A percentile compares a stretch with the other conserved stretches of the same genome.
These are phyloP conservation scores for Debaryomycetaceae sp. DNA, from an alignment of 1,139 yeast genomes.

Conservation along the genomic window DNA sequence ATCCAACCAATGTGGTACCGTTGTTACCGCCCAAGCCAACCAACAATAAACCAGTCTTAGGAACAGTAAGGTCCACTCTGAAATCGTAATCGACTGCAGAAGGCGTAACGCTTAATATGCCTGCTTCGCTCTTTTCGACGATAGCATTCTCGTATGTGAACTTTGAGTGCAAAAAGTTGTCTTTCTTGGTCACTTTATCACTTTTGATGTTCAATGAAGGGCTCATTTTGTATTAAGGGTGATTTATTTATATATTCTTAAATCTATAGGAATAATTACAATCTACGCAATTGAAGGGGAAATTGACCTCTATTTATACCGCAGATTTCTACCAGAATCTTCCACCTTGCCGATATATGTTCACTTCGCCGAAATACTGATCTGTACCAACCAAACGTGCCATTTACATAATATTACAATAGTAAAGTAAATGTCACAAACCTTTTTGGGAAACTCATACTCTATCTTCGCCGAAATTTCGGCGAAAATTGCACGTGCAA, in stretches of 20 bases:
- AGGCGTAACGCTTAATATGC: slow-evolving; percentile 67
- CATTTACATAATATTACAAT: slow-evolving; percentile 1
- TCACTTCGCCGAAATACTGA: slow-evolving; percentile 3
- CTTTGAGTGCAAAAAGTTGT: slow-evolving; percentile 59
- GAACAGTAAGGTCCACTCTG: slow-evolving; percentile 77
- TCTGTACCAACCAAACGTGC: neutral
- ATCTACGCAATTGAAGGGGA: neutral
- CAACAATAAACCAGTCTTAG: slow-evolving; percentile 83
- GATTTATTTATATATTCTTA: neutral
- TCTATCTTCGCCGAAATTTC: slow-evolving; percentile 24
- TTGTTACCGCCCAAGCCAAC: slow-evolving; percentile 98
- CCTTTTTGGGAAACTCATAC: neutral
- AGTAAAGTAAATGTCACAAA: slow-evolving; percentile 2
- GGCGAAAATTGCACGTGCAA: slow-evolving; percentile 19
- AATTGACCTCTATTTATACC: slow-evolving; percentile 6
- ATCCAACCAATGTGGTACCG: slow-evolving; percentile 87
- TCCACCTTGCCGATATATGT: slow-evolving; percentile 2
- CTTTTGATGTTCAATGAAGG: slow-evolving; percentile 55
- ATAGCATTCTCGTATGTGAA: slow-evolving; percentile 48
- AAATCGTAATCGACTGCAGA: slow-evolving; percentile 74
- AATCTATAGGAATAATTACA: slow-evolving; percentile 1
- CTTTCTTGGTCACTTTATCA: slow-evolving; percentile 57
- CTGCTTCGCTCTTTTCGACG: slow-evolving; percentile 46
- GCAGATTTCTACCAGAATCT: neutral
- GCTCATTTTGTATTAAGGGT: slow-evolving; percentile 4